Conservation (phyloP, 2,329 filamentous ascomycete genomes). For the Cladorrhinum sp. region DNA sequence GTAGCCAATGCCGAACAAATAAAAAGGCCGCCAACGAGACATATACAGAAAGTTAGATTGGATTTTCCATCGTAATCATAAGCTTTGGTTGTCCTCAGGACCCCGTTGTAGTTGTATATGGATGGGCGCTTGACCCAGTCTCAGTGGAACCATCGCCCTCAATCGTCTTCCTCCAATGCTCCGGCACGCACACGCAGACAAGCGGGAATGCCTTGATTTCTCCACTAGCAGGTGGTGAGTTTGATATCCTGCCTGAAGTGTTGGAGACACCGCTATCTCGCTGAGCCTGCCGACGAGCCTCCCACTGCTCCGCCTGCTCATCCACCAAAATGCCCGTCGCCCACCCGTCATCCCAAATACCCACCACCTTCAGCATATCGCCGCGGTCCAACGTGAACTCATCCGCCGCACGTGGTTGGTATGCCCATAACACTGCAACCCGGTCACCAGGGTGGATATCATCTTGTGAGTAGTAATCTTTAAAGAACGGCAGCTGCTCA, state of each 20-base stretch:
- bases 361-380: constrained; percentile 96
- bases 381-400: constrained; percentile 92
- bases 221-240: constrained; percentile 65
- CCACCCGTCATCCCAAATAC: constrained; percentile 99
- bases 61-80: constrained; percentile 27
- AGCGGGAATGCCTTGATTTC: constrained; percentile 98
- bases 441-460: constrained; percentile 90
- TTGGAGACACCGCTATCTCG: constrained; percentile 92
- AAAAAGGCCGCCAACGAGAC: constrained; percentile 31
- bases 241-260: constrained; percentile 60
- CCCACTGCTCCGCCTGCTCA: constrained; percentile 86
- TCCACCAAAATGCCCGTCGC: constrained; percentile 84
- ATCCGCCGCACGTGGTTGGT: constrained; percentile 88
- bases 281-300: constrained; percentile 70
- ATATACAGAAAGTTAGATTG: constrained; percentile 30
- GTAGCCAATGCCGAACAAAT: constrained; percentile 28
- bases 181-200: constrained; percentile 90
- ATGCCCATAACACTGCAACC: constrained; percentile 92
- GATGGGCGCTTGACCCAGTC: constrained; percentile 49
- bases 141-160: constrained; percentile 78
- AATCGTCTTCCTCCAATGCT: constrained; percentile 96
- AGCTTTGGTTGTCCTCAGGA: constrained; percentile 21
- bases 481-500: constrained; percentile 93
- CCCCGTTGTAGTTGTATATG: constrained; percentile 28
- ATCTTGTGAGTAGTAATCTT: constrained; percentile 97